Evolutionary conservation across 345 rosid genomes (phyloP), one percentile per base, ranked within the genome.

Genomic region (Barbarea vulgaris): DNA sequence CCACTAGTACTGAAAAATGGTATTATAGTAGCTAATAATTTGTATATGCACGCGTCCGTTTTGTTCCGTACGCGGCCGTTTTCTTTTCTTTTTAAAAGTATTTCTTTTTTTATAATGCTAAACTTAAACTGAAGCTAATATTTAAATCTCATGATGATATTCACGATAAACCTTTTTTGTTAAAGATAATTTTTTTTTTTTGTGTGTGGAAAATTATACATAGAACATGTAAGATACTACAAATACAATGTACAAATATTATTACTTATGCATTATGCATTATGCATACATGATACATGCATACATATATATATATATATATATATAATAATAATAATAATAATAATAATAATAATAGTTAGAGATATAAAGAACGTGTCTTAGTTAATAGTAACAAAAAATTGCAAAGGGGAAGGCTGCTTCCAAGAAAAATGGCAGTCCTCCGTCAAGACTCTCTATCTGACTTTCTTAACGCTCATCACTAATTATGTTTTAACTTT

Each of bases 21-120:
- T 41, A 13, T 36, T 39, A 37, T 41, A 52, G 17, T 12, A 34
- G 37, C 36, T 48, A 71, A 57, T 70, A 30, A 69, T 57, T 69
- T n/a, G 44, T 7, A 17, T 30, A 31, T 9, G 3, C 19, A 60
- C 68, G 68, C 41, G 30, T 59, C 51, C 11, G 25, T 46, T 46
- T 58, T 58, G 57, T 47, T 15, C 17, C 36, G 36, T 46, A 58
- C 75, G 67, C 58, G 47, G 75, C 34, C 60, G n/a, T 36, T 71
- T 24, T 0, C 3, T 33, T 48, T 48, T 31, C 15, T 36, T 17
- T 1, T 1, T n/a, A 9, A 4, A 25, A 36, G 0, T 12, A 11
- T 19, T 42, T 19, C n/a, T n/a, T n/a, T n/a, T n/a, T n/a, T 30
- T 14, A n/a, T 70, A 58, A 0, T 64, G 14, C 27, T 42, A 27